These are phyloP conservation scores for Flaveria sonorensis DNA, from an alignment of 129 eudicot genomes.

Conservation along the genomic window DNA sequence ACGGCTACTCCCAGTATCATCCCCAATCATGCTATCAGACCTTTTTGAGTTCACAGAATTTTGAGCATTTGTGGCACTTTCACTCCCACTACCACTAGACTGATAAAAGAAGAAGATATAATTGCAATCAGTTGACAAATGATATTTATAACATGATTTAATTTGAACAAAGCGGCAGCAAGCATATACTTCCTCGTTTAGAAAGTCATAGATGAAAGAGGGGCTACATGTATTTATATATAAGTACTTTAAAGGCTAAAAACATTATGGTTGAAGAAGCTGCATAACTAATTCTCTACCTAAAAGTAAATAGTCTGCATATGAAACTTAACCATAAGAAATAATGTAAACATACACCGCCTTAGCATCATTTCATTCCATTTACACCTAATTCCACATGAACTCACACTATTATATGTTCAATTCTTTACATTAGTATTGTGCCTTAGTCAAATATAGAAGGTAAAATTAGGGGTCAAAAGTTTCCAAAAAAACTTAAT, in stretches of 20 bases:
- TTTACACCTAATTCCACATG: too few relatives aligned
- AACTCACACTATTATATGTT: background rate
- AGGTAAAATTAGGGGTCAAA: background rate
- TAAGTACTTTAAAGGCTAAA: too few relatives aligned
- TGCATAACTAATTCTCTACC: background rate
- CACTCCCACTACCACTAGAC: slow-evolving; percentile 95
- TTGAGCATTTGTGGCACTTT: slow-evolving; percentile 68
- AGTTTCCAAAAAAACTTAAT: too few relatives aligned
- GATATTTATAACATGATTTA: slow-evolving; percentile 16
- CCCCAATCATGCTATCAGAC: slow-evolving; percentile 49
- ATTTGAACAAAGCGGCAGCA: background rate
- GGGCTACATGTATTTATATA: background rate
- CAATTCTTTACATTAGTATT: background rate
- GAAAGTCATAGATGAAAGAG: background rate
- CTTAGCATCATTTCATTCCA: background rate
- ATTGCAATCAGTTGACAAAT: slow-evolving; percentile 8
- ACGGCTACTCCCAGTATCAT: slow-evolving; percentile 53
- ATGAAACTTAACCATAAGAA: background rate
- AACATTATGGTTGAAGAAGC: background rate
- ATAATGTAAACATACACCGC: background rate
- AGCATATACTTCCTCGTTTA: background rate
- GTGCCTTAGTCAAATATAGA: background rate
- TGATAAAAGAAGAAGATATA: slow-evolving; percentile 33
- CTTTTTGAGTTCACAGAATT: slow-evolving; percentile 62
- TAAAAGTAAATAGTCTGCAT: slow-evolving; percentile 2